Percentiles rank a stretch among this genome's conserved stretches.
Evolutionary conservation across 2,329 filamentous ascomycete species (phyloP).

Genomic region (Microdochium bolleyi): DNA sequence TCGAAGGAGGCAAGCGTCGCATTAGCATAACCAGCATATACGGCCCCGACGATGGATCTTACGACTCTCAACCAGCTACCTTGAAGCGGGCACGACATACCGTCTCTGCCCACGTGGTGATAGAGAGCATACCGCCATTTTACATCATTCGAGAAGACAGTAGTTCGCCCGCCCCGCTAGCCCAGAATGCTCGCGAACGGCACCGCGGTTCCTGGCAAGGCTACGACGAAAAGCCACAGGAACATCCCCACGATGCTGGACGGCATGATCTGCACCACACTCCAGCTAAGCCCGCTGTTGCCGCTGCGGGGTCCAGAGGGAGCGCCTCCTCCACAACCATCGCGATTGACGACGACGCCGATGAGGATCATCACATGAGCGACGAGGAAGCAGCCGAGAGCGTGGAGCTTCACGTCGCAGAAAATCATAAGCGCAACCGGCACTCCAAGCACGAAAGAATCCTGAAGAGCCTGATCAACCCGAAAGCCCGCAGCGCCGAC

Average conservation of each 20-base stretch:
- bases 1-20: conserved; percentile 29
- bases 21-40: conserved; percentile 25
- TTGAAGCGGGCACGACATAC: conserved; percentile 16
- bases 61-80: conserved; percentile 24
- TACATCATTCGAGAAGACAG: conserved; percentile 21
- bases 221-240: conserved; percentile 10
- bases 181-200: neutral
- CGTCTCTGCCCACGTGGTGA: conserved; percentile 8
- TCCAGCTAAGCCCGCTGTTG: neutral
- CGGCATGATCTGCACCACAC: neutral
- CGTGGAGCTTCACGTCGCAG: conserved; percentile 39
- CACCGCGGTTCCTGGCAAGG: neutral
- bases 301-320: neutral
- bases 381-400: conserved; percentile 39
- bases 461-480: conserved; percentile 48
- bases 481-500: conserved; percentile 33
- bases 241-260: neutral
- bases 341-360: conserved; percentile 5
- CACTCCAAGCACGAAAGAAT: conserved; percentile 49
- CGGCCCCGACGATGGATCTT: conserved; percentile 19
- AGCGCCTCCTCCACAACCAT: too few species aligned
- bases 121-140: conserved; percentile 15
- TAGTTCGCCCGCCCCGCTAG: conserved; percentile 2
- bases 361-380: conserved; percentile 27
- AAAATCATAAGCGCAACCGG: conserved; percentile 32